These are phyloP conservation scores for Baudoinia panamericana DNA, from an alignment of 495 filamentous ascomycete genomes.

Conservation along the genomic window DNA sequence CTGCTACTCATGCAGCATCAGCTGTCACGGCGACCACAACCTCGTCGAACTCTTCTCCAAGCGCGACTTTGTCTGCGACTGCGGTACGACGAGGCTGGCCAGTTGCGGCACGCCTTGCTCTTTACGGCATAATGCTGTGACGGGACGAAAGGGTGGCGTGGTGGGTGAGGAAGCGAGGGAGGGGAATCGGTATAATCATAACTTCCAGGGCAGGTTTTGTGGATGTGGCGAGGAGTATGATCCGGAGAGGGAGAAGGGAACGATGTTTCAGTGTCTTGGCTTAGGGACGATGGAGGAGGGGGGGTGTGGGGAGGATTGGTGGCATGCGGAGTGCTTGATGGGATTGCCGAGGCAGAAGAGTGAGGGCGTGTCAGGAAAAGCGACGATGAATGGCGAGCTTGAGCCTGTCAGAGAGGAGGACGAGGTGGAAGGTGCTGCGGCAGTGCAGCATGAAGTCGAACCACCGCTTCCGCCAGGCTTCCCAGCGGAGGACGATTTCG, in stretches of 20 bases:
- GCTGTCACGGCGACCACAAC: conserved; percentile 89
- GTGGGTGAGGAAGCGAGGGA: conserved; percentile 57
- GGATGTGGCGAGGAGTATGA: conserved; percentile 79
- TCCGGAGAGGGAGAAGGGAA: conserved; percentile 74
- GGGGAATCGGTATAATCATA: conserved; percentile 85
- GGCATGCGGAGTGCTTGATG: conserved; percentile 87
- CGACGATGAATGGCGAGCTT: conserved; percentile 5
- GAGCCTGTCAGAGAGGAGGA: conserved; percentile 14
- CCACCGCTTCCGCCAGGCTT: conserved; percentile 66
- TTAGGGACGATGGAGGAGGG: conserved; percentile 66
- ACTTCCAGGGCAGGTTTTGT: conserved; percentile 87
- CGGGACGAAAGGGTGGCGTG: conserved; percentile 59
- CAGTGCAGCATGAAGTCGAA: conserved; percentile 9
- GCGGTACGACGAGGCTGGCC: conserved; percentile 73
- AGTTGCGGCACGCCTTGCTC: conserved; percentile 51
- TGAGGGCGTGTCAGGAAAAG: conserved; percentile 24
- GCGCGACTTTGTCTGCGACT: conserved; percentile 92
- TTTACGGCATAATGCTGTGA: conserved; percentile 59
- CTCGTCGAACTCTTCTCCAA: conserved; percentile 95
- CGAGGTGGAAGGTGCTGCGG: conserved; percentile 15
- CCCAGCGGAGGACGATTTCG: conserved; percentile 76
- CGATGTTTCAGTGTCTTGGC: conserved; percentile 97
- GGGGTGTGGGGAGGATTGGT: conserved; percentile 98
- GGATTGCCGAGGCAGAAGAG: conserved; percentile 51
- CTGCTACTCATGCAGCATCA: conserved; percentile 92